phyloP scores from a whole-genome alignment of 148 eudicot genomes.

The Persicaria maculosa region DNA sequence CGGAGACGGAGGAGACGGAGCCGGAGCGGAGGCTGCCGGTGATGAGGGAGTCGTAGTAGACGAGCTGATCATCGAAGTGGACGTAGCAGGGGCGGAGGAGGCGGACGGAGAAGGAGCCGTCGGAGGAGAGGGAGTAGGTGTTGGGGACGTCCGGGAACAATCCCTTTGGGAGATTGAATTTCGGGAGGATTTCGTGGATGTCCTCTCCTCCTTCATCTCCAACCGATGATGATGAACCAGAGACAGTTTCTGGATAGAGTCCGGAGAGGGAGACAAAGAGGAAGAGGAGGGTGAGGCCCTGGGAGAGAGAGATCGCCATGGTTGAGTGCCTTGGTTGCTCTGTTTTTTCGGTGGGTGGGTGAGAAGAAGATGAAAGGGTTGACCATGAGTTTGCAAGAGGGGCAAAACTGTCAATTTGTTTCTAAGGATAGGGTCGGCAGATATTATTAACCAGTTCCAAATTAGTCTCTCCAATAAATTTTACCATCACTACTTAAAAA shows the following conservation, averaged over 20 bases:
- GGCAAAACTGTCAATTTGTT: not conserved
- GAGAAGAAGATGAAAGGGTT: not conserved
- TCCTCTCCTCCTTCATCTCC: conserved; percentile 19
- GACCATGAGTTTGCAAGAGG: not conserved
- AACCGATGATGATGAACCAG: not conserved
- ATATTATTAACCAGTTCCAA: no score
- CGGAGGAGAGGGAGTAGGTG: conserved; percentile 48
- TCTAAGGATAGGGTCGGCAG: not conserved
- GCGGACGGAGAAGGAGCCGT: conserved; percentile 40
- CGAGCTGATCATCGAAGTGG: conserved; percentile 52
- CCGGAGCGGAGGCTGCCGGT: conserved; percentile 54
- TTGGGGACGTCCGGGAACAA: conserved; percentile 51
- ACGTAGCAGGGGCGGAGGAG: conserved; percentile 58
- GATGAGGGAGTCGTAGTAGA: conserved; percentile 43
- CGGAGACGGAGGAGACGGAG: conserved; percentile 48
- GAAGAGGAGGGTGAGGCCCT: conserved; percentile 15
- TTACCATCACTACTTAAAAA: no score
- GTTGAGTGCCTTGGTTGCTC: not conserved
- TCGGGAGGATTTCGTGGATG: conserved; percentile 69
- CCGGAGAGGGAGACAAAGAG: conserved; percentile 16
- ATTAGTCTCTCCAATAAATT: no score
- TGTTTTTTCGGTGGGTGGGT: not conserved
- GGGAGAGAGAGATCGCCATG: conserved; percentile 14
- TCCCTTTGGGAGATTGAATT: conserved; percentile 63
- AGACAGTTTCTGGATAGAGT: conserved; percentile 16